Percentiles rank a stretch among this genome's conserved stretches.
Evolutionary conservation across 2,329 filamentous ascomycete genomes (phyloP).

Genomic region (Colletotrichum sp.): DNA sequence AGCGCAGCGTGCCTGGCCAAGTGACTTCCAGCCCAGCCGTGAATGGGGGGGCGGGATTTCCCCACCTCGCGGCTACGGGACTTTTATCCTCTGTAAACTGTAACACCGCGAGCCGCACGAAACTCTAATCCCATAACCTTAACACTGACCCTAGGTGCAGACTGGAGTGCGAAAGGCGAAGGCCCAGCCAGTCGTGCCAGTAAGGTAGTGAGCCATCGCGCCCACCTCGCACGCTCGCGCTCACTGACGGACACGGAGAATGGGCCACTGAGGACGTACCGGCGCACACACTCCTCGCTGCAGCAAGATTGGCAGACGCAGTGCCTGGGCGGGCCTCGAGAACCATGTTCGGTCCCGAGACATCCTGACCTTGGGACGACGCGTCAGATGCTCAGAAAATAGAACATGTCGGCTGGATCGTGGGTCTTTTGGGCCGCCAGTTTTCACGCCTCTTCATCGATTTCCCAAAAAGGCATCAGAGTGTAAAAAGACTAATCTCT

Average conservation of each 20-base stretch:
- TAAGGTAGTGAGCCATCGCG: neutral
- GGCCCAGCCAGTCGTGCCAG: neutral
- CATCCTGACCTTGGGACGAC: neutral
- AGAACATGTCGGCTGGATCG: neutral
- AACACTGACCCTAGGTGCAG: neutral
- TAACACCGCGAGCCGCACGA: neutral
- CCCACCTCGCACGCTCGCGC: neutral
- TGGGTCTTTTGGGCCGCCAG: neutral
- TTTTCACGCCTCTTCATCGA: neutral
- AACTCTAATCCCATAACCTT: neutral
- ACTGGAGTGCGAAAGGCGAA: neutral
- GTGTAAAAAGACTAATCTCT: neutral
- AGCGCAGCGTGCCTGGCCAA: neutral
- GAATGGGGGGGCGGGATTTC: neutral
- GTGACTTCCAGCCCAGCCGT: neutral
- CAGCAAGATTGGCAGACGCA: neutral
- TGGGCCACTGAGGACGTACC: neutral
- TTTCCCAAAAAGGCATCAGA: neutral
- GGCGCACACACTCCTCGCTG: neutral
- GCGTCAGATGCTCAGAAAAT: neutral
- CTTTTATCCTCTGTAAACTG: neutral
- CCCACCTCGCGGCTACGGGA: neutral
- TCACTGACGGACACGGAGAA: neutral
- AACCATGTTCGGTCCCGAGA: slow-evolving; percentile 4
- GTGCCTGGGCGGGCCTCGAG: neutral